Conservation (phyloP, 352 stramenopile species). For the Globisporangium splendens region DNA sequence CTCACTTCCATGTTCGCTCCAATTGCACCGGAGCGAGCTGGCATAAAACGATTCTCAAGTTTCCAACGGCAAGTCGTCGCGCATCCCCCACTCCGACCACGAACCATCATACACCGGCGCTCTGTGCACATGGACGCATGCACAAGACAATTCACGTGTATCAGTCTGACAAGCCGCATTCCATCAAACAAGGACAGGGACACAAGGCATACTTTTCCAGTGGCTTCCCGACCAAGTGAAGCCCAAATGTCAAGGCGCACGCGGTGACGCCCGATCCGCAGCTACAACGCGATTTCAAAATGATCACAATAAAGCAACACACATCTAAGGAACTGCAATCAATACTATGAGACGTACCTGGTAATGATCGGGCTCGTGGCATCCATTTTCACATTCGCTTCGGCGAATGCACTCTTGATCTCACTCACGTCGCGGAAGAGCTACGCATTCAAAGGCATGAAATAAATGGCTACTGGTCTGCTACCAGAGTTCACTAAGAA, state of each 20-base stretch:
- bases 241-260: constrained; percentile 55
- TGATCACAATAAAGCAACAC: constrained; percentile 8
- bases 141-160: not conserved
- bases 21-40: no score
- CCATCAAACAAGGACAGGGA: not conserved
- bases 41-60: constrained; percentile 3
- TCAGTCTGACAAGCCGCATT: constrained; percentile 1
- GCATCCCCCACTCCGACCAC: constrained; percentile 84
- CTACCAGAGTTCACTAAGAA: not conserved
- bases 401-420: constrained; percentile 77
- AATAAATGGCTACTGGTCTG: constrained; percentile 39
- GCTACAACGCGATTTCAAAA: constrained; percentile 19
- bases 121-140: constrained; percentile 24
- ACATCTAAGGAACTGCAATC: not conserved
- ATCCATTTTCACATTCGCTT: constrained; percentile 59
- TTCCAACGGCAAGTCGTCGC: constrained; percentile 54
- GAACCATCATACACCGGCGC: constrained; percentile 87
- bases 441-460: constrained; percentile 29
- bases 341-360: constrained; percentile 29
- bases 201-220: constrained; percentile 50
- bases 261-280: constrained; percentile 76
- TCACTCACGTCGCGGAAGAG: constrained; percentile 72
- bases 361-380: constrained; percentile 62
- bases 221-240: constrained; percentile 62
- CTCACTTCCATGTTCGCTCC: no score